These are phyloP conservation scores for Crithidia mellificae DNA, from an alignment of 208 protist genomes.

Conservation along the genomic window DNA sequence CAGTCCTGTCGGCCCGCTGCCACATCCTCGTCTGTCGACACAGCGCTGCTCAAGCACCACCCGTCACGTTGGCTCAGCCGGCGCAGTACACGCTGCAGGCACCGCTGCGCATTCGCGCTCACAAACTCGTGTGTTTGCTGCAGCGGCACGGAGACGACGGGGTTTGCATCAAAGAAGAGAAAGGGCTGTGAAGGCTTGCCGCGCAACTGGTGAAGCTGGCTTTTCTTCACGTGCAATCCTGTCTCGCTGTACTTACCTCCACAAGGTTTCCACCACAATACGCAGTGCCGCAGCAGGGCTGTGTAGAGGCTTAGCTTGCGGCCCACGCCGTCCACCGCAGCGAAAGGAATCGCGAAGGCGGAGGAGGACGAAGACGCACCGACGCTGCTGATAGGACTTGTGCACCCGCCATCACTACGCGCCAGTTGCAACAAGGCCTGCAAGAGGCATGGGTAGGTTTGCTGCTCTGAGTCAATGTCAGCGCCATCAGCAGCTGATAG, in stretches of 20 bases:
- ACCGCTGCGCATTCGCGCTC: not conserved
- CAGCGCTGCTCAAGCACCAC: slow-evolving; percentile 7
- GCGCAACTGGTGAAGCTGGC: not conserved
- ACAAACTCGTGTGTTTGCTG: not conserved
- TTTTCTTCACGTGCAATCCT: not conserved
- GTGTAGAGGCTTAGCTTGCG: slow-evolving; percentile 18
- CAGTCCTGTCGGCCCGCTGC: slow-evolving; percentile 33
- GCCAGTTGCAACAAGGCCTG: slow-evolving; percentile 17
- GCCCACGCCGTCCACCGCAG: slow-evolving; percentile 24
- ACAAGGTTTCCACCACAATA: slow-evolving; percentile 27
- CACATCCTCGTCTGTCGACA: not conserved
- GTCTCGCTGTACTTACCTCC: no score
- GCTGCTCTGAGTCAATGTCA: not conserved
- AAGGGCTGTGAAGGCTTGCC: not conserved
- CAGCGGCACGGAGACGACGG: slow-evolving; percentile 1
- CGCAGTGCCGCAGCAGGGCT: slow-evolving; percentile 22
- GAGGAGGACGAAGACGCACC: not conserved
- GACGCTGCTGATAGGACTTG: no score
- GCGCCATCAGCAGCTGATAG: no score
- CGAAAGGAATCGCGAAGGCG: not conserved
- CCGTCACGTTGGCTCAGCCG: slow-evolving; percentile 18
- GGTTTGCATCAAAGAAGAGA: slow-evolving; percentile 15
- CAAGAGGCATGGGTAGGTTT: slow-evolving; percentile 9
- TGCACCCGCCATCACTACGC: slow-evolving; percentile 1
- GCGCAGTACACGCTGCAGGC: slow-evolving; percentile 26